phyloP scores from a whole-genome alignment of 208 protist genomes.

The Zelonia costaricensis region DNA sequence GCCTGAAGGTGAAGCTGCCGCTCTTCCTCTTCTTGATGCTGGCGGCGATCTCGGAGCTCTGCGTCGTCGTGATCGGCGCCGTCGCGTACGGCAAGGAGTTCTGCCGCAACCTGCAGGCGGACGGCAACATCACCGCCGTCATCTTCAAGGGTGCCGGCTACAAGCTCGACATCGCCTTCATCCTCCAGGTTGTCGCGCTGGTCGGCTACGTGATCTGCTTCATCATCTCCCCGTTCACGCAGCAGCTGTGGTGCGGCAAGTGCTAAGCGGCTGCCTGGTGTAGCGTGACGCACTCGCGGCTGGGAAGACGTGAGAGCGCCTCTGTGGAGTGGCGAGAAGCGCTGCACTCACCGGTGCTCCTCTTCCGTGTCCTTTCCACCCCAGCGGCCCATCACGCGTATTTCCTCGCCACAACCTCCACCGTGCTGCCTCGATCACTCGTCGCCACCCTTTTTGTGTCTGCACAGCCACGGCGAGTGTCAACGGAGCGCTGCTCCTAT shows the following conservation, averaged over 20 bases:
- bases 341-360: too few relatives aligned
- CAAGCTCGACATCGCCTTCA: slow-evolving; percentile 36
- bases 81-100: slow-evolving; percentile 31
- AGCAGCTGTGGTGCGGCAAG: slow-evolving; percentile 56
- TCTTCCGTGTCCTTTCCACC: too few relatives aligned
- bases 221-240: slow-evolving; percentile 50
- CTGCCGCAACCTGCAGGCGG: slow-evolving; percentile 28
- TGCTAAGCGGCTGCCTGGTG: slow-evolving; percentile 15
- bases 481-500: too few relatives aligned
- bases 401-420: too few relatives aligned
- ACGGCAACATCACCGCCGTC: slow-evolving; percentile 30
- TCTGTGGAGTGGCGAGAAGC: too few relatives aligned
- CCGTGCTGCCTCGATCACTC: too few relatives aligned
- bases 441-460: too few relatives aligned
- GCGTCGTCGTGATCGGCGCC: slow-evolving; percentile 32
- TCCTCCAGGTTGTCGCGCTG: slow-evolving; percentile 42
- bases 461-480: too few relatives aligned
- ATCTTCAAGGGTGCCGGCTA: slow-evolving; percentile 51
- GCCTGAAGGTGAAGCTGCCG: slow-evolving; percentile 51
- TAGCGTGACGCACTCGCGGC: neutral
- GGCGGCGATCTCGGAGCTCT: slow-evolving; percentile 34
- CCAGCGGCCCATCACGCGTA: too few relatives aligned
- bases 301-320: too few relatives aligned
- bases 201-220: slow-evolving; percentile 32
- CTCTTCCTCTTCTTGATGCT: slow-evolving; percentile 52